phyloP scores from a whole-genome alignment of 2,329 filamentous ascomycete species.

The Apiospora kogelbergensis region DNA sequence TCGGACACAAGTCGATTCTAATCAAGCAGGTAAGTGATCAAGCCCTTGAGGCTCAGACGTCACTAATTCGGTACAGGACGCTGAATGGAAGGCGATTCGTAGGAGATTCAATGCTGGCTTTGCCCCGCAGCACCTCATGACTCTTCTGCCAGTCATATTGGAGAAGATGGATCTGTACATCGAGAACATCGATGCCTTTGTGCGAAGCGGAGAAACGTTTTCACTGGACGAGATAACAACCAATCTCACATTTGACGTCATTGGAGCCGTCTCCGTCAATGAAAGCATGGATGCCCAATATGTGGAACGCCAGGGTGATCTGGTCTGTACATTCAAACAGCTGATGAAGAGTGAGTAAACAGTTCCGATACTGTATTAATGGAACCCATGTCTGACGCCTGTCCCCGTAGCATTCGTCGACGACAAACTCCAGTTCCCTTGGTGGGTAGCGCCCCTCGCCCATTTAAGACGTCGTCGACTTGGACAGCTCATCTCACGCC shows the following conservation, averaged over 20 bases:
- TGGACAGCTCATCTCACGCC: background rate
- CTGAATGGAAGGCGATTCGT: constrained; percentile 26
- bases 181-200: constrained; percentile 29
- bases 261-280: constrained; percentile 17
- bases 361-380: background rate
- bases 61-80: background rate
- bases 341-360: constrained; percentile 11
- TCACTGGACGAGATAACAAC: constrained; percentile 27
- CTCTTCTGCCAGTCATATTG: constrained; percentile 34
- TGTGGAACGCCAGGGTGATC: background rate
- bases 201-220: constrained; percentile 27
- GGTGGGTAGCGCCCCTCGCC: constrained; percentile 12
- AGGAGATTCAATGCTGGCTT: constrained; percentile 39
- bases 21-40: background rate
- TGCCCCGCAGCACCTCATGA: constrained; percentile 37
- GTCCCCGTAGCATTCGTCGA: constrained; percentile 8
- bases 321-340: constrained; percentile 1
- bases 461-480: background rate
- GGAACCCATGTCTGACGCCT: background rate
- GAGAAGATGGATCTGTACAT: constrained; percentile 35
- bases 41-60: background rate
- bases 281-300: constrained; percentile 16
- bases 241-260: constrained; percentile 22
- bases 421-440: background rate
- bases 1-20: background rate